A percentile compares a stretch with the other conserved stretches of the same genome.
Evolutionary conservation across 192 early-diverging fungal genomes (phyloP).

Genomic region (Dimargaris xerosporica): DNA sequence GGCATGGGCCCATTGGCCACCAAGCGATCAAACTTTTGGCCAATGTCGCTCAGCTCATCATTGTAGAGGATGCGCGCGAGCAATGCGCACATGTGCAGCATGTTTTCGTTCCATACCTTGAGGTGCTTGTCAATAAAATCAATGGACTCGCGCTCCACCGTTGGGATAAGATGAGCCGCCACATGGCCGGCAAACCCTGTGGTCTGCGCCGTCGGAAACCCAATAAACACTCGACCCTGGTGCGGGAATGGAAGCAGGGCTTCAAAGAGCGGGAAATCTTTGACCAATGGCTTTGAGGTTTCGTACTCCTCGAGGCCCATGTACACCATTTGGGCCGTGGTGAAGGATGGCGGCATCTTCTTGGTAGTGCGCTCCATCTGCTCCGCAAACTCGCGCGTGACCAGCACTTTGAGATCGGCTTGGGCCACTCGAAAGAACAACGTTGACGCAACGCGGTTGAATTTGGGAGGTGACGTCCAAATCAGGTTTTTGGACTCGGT

Average conservation of each 20-base stretch:
- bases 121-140: constrained; percentile 78
- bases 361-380: constrained; percentile 84
- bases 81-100: constrained; percentile 57
- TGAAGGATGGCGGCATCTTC: constrained; percentile 58
- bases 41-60: constrained; percentile 22
- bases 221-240: constrained; percentile 79
- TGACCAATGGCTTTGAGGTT: constrained; percentile 33
- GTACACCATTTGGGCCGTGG: constrained; percentile 54
- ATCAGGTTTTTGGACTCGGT: constrained; percentile 16
- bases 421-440: constrained; percentile 56
- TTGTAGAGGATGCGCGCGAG: constrained; percentile 62
- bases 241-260: constrained; percentile 54
- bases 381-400: constrained; percentile 30
- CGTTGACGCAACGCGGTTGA: constrained; percentile 20
- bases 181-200: constrained; percentile 68
- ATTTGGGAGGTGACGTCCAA: neutral
- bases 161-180: constrained; percentile 74
- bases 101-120: constrained; percentile 64
- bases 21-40: constrained; percentile 1
- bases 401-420: constrained; percentile 38
- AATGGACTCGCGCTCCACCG: constrained; percentile 77
- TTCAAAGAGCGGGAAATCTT: constrained; percentile 42
- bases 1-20: neutral
- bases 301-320: constrained; percentile 63
- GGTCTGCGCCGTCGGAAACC: constrained; percentile 82